phyloP scores from a whole-genome alignment of 805 yeast species.

The Saccharomycopsis oosterbeekiorum region DNA sequence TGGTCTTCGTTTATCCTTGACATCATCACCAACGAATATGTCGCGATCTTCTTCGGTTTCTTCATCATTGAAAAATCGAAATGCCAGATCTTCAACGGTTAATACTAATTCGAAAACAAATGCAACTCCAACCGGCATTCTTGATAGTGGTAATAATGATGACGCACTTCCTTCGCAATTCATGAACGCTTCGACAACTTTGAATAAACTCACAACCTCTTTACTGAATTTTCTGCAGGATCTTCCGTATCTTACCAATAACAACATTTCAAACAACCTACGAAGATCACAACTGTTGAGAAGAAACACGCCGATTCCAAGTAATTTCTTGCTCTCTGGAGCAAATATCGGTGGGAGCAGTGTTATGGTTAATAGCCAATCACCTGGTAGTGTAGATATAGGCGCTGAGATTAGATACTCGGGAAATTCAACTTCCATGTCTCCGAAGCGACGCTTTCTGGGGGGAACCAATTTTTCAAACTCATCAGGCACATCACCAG shows the following conservation, averaged over 20 bases:
- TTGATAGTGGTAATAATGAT: not conserved
- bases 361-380: not conserved
- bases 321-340: not conserved
- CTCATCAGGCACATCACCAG: not conserved
- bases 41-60: not conserved
- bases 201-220: not conserved
- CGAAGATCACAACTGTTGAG: not conserved
- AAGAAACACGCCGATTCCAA: not conserved
- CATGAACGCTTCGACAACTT: not conserved
- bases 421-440: not conserved
- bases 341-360: not conserved
- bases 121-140: not conserved
- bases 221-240: constrained; percentile 1
- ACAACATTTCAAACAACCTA: not conserved
- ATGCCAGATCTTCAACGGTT: not conserved
- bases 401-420: not conserved
- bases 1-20: not conserved
- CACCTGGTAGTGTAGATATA: not conserved
- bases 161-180: not conserved
- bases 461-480: not conserved
- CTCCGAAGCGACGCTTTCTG: not conserved
- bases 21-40: not conserved
- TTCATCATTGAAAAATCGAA: not conserved
- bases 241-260: not conserved
- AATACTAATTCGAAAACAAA: not conserved